Evolutionary conservation across 495 filamentous ascomycete species (phyloP).

Genomic region (Daldinia decipiens): DNA sequence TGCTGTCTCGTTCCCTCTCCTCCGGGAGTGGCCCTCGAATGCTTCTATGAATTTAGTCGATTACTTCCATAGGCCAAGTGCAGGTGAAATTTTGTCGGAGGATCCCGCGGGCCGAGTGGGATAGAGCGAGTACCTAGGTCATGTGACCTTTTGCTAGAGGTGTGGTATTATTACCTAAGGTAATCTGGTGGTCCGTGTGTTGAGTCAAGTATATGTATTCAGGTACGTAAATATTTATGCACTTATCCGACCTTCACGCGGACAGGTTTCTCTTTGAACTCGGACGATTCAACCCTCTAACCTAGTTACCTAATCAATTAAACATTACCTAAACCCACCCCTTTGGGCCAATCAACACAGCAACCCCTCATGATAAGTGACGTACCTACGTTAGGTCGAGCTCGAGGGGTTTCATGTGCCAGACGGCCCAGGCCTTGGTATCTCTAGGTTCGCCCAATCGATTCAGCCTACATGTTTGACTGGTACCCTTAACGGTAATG

Average conservation of each 20-base stretch:
- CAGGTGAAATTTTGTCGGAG: constrained; percentile 35
- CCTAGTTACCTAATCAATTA: constrained; percentile 4
- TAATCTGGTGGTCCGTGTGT: background rate
- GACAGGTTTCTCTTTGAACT: background rate
- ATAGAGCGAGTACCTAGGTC: constrained; percentile 2
- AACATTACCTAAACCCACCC: constrained; percentile 15
- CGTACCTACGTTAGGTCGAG: constrained; percentile 24
- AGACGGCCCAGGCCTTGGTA: constrained; percentile 7
- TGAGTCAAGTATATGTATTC: background rate
- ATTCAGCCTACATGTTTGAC: constrained; percentile 32
- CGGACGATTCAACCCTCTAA: constrained; percentile 8
- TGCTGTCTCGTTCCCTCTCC: constrained; percentile 16
- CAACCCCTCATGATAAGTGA: constrained; percentile 36
- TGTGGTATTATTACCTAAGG: background rate
- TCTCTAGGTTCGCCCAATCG: constrained; percentile 26
- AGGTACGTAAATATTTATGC: constrained; percentile 10
- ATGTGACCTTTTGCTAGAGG: constrained; percentile 9
- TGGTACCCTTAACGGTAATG: constrained; percentile 4
- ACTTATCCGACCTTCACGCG: background rate
- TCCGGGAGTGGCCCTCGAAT: constrained; percentile 1
- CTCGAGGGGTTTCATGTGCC: constrained; percentile 41
- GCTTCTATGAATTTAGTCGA: background rate
- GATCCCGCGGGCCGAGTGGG: constrained; percentile 23
- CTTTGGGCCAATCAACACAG: constrained; percentile 22
- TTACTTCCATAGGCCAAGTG: background rate